Base-by-base conservation (phyloP, 371 early-diverging fungal genomes). In the Rozella allomycis region DNA sequence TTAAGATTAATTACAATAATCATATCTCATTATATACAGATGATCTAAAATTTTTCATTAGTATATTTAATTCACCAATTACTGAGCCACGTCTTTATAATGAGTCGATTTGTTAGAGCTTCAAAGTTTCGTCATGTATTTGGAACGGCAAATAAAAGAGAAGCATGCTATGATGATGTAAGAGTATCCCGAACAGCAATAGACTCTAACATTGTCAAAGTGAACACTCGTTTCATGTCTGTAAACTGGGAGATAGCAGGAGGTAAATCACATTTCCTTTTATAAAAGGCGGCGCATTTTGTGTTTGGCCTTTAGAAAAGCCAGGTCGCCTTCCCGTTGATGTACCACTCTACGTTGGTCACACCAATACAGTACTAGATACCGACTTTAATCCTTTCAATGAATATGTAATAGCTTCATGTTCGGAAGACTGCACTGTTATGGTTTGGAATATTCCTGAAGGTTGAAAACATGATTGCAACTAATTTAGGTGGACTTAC, bases 331-430 rank as follows among this genome's bases (percentile, higher is more conserved):
- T 90, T 23, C 65, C 73, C 18, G 78, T 75, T 25, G 70, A 70
- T 35, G 68, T 72, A 27, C 91, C 94, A 2, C 57, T 88, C 17
- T 85, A 75, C 42, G 67, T 69, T 38, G 94, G 87, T 17, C 96
- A 94, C 46, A 70, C 80, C 9, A 86, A 70, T 4, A 72, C 93
- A 22, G 96, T 94, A 8, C 60, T 91, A 30, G 96, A 94, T 55
- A 94, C 93, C 18, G 86, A 82, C 46, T 94, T 88, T 39, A 80
- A 87, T 38, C 94, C 91, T 14, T 94, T 90, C 60, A 91, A 93
- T 40, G 88, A 90, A 52, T 47, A 56, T 35, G 45, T 84, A 23
- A 57, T 84, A 37, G 82, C 82, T 17, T 88, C 87, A 12, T 77
- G 72, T 33, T 60, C 85, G 8, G 96, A 94, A 50, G 96, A 94